A percentile compares a stretch with the other conserved stretches of the same genome.
These are phyloP conservation scores for Circinella umbellata DNA, from an alignment of 371 early-diverging fungal genomes.

Conservation along the genomic window DNA sequence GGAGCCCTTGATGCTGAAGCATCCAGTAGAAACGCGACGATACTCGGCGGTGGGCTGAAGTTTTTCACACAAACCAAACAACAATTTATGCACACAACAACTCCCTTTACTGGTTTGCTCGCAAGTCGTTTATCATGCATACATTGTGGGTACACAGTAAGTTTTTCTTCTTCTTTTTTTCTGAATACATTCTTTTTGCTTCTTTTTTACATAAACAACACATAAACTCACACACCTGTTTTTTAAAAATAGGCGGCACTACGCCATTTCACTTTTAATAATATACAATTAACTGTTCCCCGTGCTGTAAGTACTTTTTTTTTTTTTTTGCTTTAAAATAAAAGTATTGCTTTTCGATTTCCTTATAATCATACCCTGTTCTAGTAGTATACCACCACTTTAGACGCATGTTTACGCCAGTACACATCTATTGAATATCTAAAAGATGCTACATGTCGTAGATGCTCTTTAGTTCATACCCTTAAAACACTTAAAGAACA, in stretches of 20 bases:
- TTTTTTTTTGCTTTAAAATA: background rate
- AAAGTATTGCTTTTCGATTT: too few species aligned
- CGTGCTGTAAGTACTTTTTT: slow-evolving; percentile 38
- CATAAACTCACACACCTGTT: background rate
- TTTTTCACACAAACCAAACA: background rate
- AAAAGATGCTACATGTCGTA: slow-evolving; percentile 72
- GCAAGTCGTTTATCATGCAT: slow-evolving; percentile 79
- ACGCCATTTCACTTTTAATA: slow-evolving; percentile 75
- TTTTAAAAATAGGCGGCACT: slow-evolving; percentile 59
- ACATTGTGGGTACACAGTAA: slow-evolving; percentile 76
- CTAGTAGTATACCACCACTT: slow-evolving; percentile 51
- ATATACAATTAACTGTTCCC: slow-evolving; percentile 69
- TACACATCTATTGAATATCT: slow-evolving; percentile 74
- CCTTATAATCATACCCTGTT: background rate
- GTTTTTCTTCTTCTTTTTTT: background rate
- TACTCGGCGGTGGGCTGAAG: slow-evolving; percentile 2
- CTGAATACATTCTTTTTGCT: background rate
- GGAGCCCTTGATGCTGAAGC: slow-evolving; percentile 73
- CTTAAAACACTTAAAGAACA: slow-evolving; percentile 37
- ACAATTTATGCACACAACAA: slow-evolving; percentile 18
- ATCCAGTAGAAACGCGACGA: background rate
- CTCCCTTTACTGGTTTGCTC: slow-evolving; percentile 72
- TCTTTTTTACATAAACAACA: too few species aligned
- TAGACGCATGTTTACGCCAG: slow-evolving; percentile 67
- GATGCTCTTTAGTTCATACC: slow-evolving; percentile 70